phyloP scores from a whole-genome alignment of 2,329 filamentous ascomycete genomes.

The Clonostachys sp. region DNA sequence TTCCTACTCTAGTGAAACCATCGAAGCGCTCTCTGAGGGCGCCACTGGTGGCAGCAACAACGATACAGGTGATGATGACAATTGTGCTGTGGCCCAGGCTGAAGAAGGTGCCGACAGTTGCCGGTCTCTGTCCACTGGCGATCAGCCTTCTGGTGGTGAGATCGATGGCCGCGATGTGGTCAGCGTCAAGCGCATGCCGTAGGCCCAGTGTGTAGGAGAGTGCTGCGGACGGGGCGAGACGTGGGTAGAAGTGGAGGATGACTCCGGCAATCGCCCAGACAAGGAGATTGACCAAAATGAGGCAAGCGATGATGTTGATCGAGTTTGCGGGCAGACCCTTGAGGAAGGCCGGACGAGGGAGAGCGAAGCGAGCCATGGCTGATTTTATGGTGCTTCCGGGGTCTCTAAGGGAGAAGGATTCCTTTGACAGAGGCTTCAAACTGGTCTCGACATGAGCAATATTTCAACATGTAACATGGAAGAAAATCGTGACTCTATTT shows the following conservation, averaged over 20 bases:
- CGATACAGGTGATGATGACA: conserved; percentile 83
- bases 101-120: conserved; percentile 93
- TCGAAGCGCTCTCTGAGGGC: conserved; percentile 79
- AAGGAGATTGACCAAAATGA: conserved; percentile 45
- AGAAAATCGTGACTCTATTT: too few species aligned
- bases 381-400: too few species aligned
- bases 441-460: too few species aligned
- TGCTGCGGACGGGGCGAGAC: conserved; percentile 73
- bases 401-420: too few species aligned
- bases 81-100: conserved; percentile 91
- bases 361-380: background rate
- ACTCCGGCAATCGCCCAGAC: conserved; percentile 49
- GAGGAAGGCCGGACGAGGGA: conserved; percentile 7
- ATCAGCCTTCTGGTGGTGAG: conserved; percentile 89
- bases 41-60: conserved; percentile 86
- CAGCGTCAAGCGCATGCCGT: conserved; percentile 94
- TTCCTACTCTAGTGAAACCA: conserved; percentile 73
- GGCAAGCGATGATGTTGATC: conserved; percentile 43
- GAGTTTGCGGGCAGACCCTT: conserved; percentile 21
- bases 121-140: conserved; percentile 77
- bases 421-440: too few species aligned
- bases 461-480: too few species aligned
- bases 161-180: conserved; percentile 84
- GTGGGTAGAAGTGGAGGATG: conserved; percentile 47
- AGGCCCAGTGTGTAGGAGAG: conserved; percentile 86